A percentile compares a stretch with the other conserved stretches of the same genome.
These are phyloP conservation scores for Silene conica DNA, from an alignment of 148 eudicot species.

Conservation along the genomic window DNA sequence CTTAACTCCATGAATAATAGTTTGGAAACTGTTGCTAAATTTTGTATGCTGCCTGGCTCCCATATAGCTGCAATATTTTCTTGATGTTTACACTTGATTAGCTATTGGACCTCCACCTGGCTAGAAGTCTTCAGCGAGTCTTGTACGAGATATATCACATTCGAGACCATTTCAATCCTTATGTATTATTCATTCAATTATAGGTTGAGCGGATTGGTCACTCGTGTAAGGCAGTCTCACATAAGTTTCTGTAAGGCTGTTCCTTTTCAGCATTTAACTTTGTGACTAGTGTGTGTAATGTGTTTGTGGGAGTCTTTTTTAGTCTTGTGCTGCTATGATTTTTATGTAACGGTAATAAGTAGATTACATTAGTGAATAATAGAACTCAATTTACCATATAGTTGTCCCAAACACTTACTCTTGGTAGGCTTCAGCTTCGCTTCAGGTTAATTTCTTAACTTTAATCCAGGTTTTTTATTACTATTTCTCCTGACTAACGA, in stretches of 20 bases:
- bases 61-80: no score
- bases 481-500: not conserved
- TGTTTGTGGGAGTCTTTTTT: not conserved
- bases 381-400: no score
- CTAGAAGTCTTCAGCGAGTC: not conserved
- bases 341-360: no score
- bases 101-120: not conserved
- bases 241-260: not conserved
- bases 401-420: no score
- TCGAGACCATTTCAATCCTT: not conserved
- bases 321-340: not conserved
- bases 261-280: not conserved
- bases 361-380: not conserved
- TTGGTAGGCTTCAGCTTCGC: conserved; percentile 63
- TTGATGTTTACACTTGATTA: not conserved
- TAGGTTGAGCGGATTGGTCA: no score
- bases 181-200: no score
- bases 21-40: not conserved
- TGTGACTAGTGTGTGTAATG: no score
- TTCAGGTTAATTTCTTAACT: conserved; percentile 51
- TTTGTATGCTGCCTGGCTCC: not conserved
- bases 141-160: not conserved
- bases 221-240: no score
- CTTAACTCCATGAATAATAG: not conserved
- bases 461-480: not conserved